Evolutionary conservation across 1,139 yeast genomes (phyloP), one percentile per base, ranked within the genome.

Genomic region (Blastobotrys buckinghamii): DNA sequence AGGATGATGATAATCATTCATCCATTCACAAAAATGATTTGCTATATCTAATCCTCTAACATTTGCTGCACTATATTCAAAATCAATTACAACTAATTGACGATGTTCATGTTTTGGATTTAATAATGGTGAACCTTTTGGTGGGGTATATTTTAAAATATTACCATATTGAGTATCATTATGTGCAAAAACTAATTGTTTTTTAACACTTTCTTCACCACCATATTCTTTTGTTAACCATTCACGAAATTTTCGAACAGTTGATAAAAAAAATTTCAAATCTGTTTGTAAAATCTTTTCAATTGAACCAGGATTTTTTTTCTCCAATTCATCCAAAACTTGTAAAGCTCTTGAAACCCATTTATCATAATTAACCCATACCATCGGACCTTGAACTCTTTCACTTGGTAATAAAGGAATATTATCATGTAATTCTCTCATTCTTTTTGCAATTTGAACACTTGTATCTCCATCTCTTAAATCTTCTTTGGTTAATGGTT

Each of bases 121-220:
- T 57, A 62, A 61, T 56, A 59, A 66, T 36, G 62, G 81, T 45
- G 66, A 77, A 15, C 74, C 74, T 38, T 64, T 58, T 1, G 72
- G 71, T 2, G 72, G 73, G 41, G 66, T 69, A n/a, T 71, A 57
- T 16, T 73, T 61, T 44, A 72, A 59, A 55, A 92, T 74, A 63
- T 92, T 92, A 35, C 98, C 98, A 64, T 92, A 92, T 66, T 92
- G 98, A 1, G 98, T 85, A 67, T 90, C 97, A 63, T 90, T 90
- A 66, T 90, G 97, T 59, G 97, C 88, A 62, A 92, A 92, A 34
- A 79, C 88, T 55, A 84, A 71, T 53, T 73, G 71, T 13, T 72
- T 65, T 35, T 74, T 66, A 50, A 82, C 67, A 7, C 63, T 67
- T 17, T 69, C 71, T 34, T 59, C 60, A 12, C 67, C 69, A 32